phyloP scores from a whole-genome alignment of 2,329 filamentous ascomycete genomes.

The Aureobasidium mangrovei region DNA sequence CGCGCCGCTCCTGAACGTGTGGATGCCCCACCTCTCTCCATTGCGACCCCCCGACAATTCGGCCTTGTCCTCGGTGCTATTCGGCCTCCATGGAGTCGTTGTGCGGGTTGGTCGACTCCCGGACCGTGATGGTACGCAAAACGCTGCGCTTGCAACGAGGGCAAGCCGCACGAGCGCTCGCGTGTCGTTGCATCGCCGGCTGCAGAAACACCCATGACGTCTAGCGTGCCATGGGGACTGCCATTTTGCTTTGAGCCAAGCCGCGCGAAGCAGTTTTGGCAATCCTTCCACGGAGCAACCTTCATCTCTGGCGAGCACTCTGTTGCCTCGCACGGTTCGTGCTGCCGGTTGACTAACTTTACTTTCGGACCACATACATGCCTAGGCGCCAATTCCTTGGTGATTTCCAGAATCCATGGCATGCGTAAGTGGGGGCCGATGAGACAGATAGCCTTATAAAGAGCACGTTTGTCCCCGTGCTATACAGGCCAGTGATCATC shows the following conservation, averaged over 20 bases:
- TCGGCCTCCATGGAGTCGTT: slow-evolving; percentile 1
- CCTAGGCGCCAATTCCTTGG: slow-evolving; percentile 9
- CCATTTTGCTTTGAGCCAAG: neutral
- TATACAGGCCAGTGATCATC: slow-evolving; percentile 2
- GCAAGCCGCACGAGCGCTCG: slow-evolving; percentile 3
- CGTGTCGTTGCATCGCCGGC: neutral
- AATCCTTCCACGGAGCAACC: no score
- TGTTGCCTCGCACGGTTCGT: no score
- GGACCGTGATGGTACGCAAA: neutral
- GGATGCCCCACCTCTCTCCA: slow-evolving; percentile 10
- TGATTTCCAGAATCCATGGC: slow-evolving; percentile 1
- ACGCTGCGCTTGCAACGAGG: neutral
- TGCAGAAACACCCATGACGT: slow-evolving; percentile 8
- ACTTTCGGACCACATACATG: slow-evolving; percentile 1
- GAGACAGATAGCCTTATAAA: neutral
- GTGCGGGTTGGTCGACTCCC: neutral
- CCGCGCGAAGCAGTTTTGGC: neutral
- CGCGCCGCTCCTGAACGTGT: neutral
- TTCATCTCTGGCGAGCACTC: no score
- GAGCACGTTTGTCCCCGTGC: neutral
- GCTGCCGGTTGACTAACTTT: neutral
- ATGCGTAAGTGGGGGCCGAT: slow-evolving; percentile 3
- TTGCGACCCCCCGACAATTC: neutral
- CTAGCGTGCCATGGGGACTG: slow-evolving; percentile 10
- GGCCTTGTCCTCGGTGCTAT: slow-evolving; percentile 12